Evolutionary conservation across 345 rosid genomes (phyloP), one percentile per base, ranked within the genome.

Genomic region (Cardamine chenopodiifolia): DNA sequence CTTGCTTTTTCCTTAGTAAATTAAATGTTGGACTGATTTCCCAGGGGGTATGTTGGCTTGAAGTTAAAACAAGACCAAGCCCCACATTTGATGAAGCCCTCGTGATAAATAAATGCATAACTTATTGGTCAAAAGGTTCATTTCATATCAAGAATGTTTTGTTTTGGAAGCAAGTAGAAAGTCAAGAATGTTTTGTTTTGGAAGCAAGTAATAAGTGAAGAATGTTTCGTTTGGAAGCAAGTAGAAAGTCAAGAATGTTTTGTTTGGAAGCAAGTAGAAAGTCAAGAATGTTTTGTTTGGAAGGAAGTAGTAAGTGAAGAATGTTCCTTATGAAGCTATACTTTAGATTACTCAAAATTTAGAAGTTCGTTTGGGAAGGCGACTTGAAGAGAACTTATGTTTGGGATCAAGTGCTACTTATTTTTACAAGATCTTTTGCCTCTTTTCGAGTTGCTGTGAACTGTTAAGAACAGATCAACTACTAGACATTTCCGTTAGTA

Each of bases 21-120:
- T 88, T 86, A 74, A 83, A 83, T 65, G 81, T 86, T 89, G 85
- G 78, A 86, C 81, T 91, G 91, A 89, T 85, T 93, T 89, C 87
- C 86, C 98, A 91, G 97, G 98, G 96, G 92, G 88, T 81, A 72
- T 88, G 87, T 93, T 89, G 92, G 94, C 89, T 90, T 90, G 92
- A 86, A 86, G 96, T 90, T 88, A 90, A 86, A 89, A 86, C 93
- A 89, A 87, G 92, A 82, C 87, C 85, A 89, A 89, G 90, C 79
- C 91, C 96, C 95, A 91, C 82, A 78, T 83, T 83, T 88, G 90
- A 80, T 84, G 92, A 91, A 88, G 96, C 37, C 83, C 81, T 81
- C 79, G 72, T 79, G 84, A 83, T 79, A 65, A 71, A 83, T 52
- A 14, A 62, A 81, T 85, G 82, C 85, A 70, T 89, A 83, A 85